A percentile compares a stretch with the other conserved stretches of the same genome.
These are phyloP conservation scores for Sedum album DNA, from an alignment of 164 flowering plant species.

Conservation along the genomic window DNA sequence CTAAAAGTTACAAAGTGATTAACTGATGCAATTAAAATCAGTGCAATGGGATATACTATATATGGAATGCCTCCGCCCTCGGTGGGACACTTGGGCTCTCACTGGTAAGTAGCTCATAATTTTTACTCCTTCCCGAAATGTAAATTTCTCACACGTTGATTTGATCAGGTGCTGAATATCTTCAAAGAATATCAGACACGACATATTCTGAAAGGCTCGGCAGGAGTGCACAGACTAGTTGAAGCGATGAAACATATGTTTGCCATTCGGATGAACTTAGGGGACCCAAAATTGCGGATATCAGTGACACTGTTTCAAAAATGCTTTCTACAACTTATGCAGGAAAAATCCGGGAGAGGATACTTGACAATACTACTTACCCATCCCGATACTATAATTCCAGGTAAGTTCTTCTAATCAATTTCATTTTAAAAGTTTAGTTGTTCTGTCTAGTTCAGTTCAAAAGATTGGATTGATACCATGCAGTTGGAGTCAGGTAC, in stretches of 20 bases:
- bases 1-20: constrained; percentile 60
- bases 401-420: constrained; percentile 28
- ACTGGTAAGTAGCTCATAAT: constrained; percentile 42
- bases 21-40: constrained; percentile 46
- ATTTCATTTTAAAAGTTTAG: too few relatives aligned
- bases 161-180: neutral
- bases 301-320: too few relatives aligned
- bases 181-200: neutral
- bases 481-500: constrained; percentile 72
- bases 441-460: too few relatives aligned
- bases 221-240: constrained; percentile 71
- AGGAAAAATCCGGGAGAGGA: constrained; percentile 37
- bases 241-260: too few relatives aligned
- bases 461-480: too few relatives aligned
- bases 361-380: constrained; percentile 80
- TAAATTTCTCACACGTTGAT: too few relatives aligned
- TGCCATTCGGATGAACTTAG: constrained; percentile 80
- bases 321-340: constrained; percentile 75
- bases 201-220: constrained; percentile 27
- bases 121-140: too few relatives aligned
- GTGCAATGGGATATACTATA: constrained; percentile 60
- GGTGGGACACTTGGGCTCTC: constrained; percentile 82
- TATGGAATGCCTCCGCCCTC: constrained; percentile 97
- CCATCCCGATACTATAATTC: constrained; percentile 60
- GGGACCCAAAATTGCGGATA: constrained; percentile 67